A percentile compares a stretch with the other conserved stretches of the same genome.
These are phyloP conservation scores for Coemansia sp. DNA, from an alignment of 192 early-diverging fungal species.

Conservation along the genomic window DNA sequence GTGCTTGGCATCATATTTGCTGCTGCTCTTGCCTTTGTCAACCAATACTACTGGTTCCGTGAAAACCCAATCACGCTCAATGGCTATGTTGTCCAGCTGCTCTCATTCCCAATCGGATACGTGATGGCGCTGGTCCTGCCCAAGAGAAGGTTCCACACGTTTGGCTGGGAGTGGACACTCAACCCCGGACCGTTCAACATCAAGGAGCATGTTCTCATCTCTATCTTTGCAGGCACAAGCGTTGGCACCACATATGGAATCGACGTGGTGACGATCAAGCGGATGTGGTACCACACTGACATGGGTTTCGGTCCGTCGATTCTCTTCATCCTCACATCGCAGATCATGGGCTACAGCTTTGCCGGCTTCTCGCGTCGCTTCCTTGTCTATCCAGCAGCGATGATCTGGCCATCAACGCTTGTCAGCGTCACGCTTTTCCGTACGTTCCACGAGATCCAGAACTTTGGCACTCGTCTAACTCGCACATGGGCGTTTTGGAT, in stretches of 20 bases:
- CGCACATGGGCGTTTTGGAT: slow-evolving; percentile 57
- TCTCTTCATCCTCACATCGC: slow-evolving; percentile 69
- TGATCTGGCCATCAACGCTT: slow-evolving; percentile 87
- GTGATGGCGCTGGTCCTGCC: slow-evolving; percentile 66
- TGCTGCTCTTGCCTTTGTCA: slow-evolving; percentile 63
- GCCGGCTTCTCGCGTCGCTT: slow-evolving; percentile 74
- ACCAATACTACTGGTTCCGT: slow-evolving; percentile 87
- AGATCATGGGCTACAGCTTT: slow-evolving; percentile 67
- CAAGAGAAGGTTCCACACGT: slow-evolving; percentile 50
- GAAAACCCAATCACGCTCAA: slow-evolving; percentile 74
- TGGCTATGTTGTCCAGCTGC: slow-evolving; percentile 70
- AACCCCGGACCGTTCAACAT: slow-evolving; percentile 87
- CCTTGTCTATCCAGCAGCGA: slow-evolving; percentile 81
- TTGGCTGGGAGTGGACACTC: slow-evolving; percentile 59
- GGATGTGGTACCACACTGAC: slow-evolving; percentile 66
- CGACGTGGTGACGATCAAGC: slow-evolving; percentile 71
- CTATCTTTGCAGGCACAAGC: slow-evolving; percentile 71
- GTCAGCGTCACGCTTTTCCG: slow-evolving; percentile 76
- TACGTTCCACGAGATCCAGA: slow-evolving; percentile 70
- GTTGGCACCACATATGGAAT: slow-evolving; percentile 72
- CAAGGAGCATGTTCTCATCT: slow-evolving; percentile 87
- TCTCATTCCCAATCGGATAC: slow-evolving; percentile 73
- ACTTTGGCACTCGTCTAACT: slow-evolving; percentile 51
- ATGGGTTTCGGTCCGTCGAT: slow-evolving; percentile 66
- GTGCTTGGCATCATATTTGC: slow-evolving; percentile 70